Base-by-base conservation (phyloP, 768 basidiomycete genomes). In the Glaciozyma martinii region DNA sequence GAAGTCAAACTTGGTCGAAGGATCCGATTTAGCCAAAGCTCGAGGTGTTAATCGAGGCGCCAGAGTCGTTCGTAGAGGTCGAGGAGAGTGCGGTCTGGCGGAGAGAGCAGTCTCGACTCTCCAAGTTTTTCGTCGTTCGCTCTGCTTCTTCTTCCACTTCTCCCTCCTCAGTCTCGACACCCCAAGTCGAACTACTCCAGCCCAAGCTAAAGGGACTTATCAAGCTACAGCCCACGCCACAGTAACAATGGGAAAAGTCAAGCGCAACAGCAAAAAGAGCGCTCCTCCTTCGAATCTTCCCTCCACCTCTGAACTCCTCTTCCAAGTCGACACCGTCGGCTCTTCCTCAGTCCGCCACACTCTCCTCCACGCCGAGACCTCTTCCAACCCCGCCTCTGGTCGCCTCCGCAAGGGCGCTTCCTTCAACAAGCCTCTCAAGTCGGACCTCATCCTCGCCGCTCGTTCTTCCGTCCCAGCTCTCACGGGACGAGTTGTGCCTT, bases 391-490 rank as follows among this genome's bases (percentile, higher is more conserved):
- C 50, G 52, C 54, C 13, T 54, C 66, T 2, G 70, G 52, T 7
- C 49, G 59, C 0, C 66, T 67, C 21, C 61, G 66, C 52, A 63
- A 59, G 53, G 70, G 70, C 8, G 49, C 61, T 29, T 52, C 59
- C 19, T 65, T 71, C 63, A 67, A 71, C 52, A 69, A 70, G 59
- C 68, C 68, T 5, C 54, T 73, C 25, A 65, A 68, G 21, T 62
- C 59, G 23, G 62, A 66, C 30, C 59, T 68, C 32, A 73, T 73
- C 60, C 70, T 73, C 63, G 70, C 72, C 12, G 54, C 62, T 55
- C 67, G 72, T n/a, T 67, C 65, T 1, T 21, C 30, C 43, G 63
- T 57, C 0, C 72, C 72, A 25, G 72, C 67, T 19, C 32, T 65
- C 19, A 61, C 59, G 16, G 59, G 54, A 44, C 43, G 49, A 23